These are phyloP conservation scores for Phanerochaete carnosa DNA, from an alignment of 768 basidiomycete genomes.

Conservation along the genomic window DNA sequence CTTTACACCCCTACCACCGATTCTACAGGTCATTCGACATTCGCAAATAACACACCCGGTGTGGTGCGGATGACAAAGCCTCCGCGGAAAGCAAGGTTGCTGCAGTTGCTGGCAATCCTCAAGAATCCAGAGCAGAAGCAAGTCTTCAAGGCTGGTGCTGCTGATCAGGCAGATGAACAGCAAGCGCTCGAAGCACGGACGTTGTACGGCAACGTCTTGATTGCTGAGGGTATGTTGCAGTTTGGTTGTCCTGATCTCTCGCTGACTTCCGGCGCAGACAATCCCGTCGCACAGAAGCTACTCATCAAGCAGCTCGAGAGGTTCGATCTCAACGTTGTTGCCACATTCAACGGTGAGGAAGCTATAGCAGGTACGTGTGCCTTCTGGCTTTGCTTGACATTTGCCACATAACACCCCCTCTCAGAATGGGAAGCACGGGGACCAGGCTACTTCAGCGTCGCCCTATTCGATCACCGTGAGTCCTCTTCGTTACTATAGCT, in stretches of 20 bases:
- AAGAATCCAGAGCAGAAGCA: conserved; percentile 47
- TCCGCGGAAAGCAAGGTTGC: conserved; percentile 53
- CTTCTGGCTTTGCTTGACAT: neutral
- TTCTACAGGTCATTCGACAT: conserved; percentile 45
- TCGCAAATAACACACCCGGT: conserved; percentile 48
- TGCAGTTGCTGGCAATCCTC: conserved; percentile 58
- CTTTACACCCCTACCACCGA: conserved; percentile 71
- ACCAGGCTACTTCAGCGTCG: conserved; percentile 66
- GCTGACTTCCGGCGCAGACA: conserved; percentile 40
- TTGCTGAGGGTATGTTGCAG: conserved; percentile 58
- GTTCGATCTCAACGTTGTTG: conserved; percentile 54
- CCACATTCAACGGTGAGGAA: conserved; percentile 67
- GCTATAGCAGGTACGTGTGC: conserved; percentile 47
- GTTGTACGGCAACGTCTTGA: conserved; percentile 62
- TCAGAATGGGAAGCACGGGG: conserved; percentile 67
- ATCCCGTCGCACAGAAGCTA: conserved; percentile 65
- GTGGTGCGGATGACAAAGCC: conserved; percentile 72
- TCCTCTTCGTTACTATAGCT: neutral
- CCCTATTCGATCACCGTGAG: conserved; percentile 75
- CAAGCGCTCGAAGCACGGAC: conserved; percentile 46
- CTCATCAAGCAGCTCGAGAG: conserved; percentile 66
- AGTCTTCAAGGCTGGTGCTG: conserved; percentile 31
- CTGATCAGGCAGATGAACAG: conserved; percentile 44
- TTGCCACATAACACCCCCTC: neutral
- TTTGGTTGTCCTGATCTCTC: neutral